Conservation (phyloP, 345 rosid genomes). For the Lepidium africanum region DNA sequence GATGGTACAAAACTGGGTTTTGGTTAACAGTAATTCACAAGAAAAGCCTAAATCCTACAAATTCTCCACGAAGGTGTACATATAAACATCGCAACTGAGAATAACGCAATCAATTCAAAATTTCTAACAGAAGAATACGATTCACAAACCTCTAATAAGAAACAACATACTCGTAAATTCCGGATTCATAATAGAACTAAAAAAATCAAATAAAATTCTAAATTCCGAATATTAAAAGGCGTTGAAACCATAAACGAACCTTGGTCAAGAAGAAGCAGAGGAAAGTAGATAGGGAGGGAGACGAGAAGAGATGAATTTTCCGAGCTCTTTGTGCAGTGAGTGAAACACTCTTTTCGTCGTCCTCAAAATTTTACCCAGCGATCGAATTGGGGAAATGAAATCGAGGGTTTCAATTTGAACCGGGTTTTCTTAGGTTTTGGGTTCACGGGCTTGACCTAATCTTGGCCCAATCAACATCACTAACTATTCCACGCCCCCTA, state of each 20-base stretch:
- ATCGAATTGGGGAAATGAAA: background rate
- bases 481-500: background rate
- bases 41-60: background rate
- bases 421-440: background rate
- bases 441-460: conserved; percentile 18
- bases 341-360: conserved; percentile 18
- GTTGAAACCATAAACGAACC: background rate
- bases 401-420: conserved; percentile 23
- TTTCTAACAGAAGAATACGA: background rate
- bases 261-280: background rate
- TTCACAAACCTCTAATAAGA: background rate
- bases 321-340: conserved; percentile 2
- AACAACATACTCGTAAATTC: background rate
- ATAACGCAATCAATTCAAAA: background rate
- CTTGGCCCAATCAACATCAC: background rate
- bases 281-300: background rate
- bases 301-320: conserved; percentile 3
- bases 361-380: conserved; percentile 2
- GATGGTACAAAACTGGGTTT: too few species aligned
- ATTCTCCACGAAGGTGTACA: background rate
- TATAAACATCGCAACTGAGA: background rate
- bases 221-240: background rate
- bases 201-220: background rate
- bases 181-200: background rate
- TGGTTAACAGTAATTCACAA: background rate